Evolutionary conservation across 2,329 filamentous ascomycete genomes (phyloP).

Genomic region (Colletotrichum incanum): DNA sequence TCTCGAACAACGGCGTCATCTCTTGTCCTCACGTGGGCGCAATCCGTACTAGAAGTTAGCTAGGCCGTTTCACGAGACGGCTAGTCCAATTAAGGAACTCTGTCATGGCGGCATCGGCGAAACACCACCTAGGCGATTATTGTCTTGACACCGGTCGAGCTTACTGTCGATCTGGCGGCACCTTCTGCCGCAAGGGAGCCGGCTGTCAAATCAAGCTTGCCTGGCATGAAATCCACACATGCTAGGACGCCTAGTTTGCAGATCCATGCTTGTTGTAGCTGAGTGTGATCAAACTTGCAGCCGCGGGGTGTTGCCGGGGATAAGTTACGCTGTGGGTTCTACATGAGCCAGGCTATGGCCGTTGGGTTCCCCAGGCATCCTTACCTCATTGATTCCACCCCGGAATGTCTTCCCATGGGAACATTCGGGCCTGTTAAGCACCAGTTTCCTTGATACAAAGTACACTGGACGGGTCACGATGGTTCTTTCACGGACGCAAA

Average conservation of each 20-base stretch:
- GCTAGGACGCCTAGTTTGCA: background rate
- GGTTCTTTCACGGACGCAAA: too few relatives aligned
- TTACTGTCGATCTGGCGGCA: background rate
- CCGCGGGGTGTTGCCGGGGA: background rate
- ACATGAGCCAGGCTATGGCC: background rate
- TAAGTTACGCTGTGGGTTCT: background rate
- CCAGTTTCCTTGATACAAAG: background rate
- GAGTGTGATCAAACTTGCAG: background rate
- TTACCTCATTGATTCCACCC: background rate
- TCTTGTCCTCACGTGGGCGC: conserved; percentile 17
- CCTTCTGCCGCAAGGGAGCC: background rate
- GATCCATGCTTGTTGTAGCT: background rate
- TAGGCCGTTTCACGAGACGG: conserved; percentile 2
- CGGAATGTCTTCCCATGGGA: background rate
- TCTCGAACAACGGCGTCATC: conserved; percentile 23
- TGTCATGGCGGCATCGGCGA: background rate
- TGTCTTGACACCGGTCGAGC: background rate
- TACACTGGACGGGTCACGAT: too few relatives aligned
- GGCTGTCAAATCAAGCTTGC: background rate
- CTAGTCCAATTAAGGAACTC: background rate
- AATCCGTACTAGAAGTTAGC: background rate
- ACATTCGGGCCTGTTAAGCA: background rate
- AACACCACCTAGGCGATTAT: background rate
- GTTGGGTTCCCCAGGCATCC: background rate
- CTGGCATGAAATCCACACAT: too few relatives aligned